Evolutionary conservation across 768 basidiomycete species (phyloP).

Genomic region (Crassisporium funariophilum): DNA sequence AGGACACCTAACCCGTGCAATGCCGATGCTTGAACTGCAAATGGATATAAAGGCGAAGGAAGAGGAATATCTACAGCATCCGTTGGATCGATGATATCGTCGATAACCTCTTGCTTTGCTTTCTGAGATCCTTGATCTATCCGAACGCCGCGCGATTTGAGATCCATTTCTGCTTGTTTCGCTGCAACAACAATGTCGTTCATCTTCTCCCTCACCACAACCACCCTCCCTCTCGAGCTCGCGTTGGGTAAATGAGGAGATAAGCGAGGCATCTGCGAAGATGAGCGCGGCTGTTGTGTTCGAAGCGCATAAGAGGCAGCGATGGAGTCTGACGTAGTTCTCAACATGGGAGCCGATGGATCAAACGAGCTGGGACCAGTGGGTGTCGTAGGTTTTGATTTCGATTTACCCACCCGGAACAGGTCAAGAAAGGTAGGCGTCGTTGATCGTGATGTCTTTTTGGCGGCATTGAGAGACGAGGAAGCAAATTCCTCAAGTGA

Average conservation of each 20-base stretch:
- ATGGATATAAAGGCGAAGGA: slow-evolving; percentile 67
- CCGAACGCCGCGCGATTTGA: slow-evolving; percentile 55
- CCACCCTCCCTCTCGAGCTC: slow-evolving; percentile 58
- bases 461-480: slow-evolving; percentile 39
- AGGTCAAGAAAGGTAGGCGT: slow-evolving; percentile 68
- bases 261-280: slow-evolving; percentile 39
- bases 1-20: slow-evolving; percentile 71
- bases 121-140: slow-evolving; percentile 49
- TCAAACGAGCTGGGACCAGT: slow-evolving; percentile 38
- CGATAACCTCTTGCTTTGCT: slow-evolving; percentile 38
- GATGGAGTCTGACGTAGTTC: slow-evolving; percentile 69
- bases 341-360: slow-evolving; percentile 46
- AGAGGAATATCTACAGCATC: slow-evolving; percentile 81
- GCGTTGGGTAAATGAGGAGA: slow-evolving; percentile 29
- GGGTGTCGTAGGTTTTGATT: slow-evolving; percentile 62
- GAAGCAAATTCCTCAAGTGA: slow-evolving; percentile 63
- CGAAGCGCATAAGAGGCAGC: slow-evolving; percentile 40
- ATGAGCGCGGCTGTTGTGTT: slow-evolving; percentile 36
- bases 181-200: slow-evolving; percentile 68
- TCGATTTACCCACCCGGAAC: slow-evolving; percentile 69
- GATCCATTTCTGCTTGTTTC: slow-evolving; percentile 73
- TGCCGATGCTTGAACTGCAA: slow-evolving; percentile 76
- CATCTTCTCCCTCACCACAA: slow-evolving; percentile 85
- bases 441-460: slow-evolving; percentile 43
- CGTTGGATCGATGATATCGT: slow-evolving; percentile 78